phyloP scores from a whole-genome alignment of 345 rosid species.

The Luvunga scandens region DNA sequence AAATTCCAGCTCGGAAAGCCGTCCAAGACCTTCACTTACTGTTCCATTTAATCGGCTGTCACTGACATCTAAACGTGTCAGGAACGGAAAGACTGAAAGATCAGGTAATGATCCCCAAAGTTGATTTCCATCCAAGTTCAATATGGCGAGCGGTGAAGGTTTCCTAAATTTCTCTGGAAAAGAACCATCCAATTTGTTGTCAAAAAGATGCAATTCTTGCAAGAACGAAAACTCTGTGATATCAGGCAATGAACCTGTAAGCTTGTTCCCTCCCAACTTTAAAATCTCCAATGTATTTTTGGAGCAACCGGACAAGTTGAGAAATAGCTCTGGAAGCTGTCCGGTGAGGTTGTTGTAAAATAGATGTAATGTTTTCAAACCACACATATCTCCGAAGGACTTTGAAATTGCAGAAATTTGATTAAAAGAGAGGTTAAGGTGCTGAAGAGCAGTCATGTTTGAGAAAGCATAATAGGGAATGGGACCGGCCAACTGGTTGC shows the following conservation, averaged over 20 bases:
- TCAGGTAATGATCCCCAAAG: conserved; percentile 9
- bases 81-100: not conserved
- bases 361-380: conserved; percentile 12
- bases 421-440: conserved; percentile 7
- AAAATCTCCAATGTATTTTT: conserved; percentile 17
- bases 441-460: conserved; percentile 8
- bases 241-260: conserved; percentile 22
- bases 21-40: conserved; percentile 6
- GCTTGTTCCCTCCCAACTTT: conserved; percentile 4
- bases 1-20: not conserved
- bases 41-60: conserved; percentile 6
- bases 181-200: conserved; percentile 15
- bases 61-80: not conserved
- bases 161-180: conserved; percentile 9
- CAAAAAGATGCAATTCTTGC: conserved; percentile 9
- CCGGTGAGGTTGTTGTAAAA: conserved; percentile 8
- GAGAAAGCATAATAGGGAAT: conserved; percentile 12
- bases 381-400: conserved; percentile 16
- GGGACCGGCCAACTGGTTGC: conserved; percentile 11
- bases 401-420: conserved; percentile 13
- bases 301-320: conserved; percentile 17
- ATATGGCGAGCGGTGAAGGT: not conserved
- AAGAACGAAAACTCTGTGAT: not conserved
- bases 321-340: not conserved
- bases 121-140: not conserved